Percentiles rank a stretch among this genome's conserved stretches.
Evolutionary conservation across 2,329 filamentous ascomycete species (phyloP).

Genomic region (Nigrospora oryzae): DNA sequence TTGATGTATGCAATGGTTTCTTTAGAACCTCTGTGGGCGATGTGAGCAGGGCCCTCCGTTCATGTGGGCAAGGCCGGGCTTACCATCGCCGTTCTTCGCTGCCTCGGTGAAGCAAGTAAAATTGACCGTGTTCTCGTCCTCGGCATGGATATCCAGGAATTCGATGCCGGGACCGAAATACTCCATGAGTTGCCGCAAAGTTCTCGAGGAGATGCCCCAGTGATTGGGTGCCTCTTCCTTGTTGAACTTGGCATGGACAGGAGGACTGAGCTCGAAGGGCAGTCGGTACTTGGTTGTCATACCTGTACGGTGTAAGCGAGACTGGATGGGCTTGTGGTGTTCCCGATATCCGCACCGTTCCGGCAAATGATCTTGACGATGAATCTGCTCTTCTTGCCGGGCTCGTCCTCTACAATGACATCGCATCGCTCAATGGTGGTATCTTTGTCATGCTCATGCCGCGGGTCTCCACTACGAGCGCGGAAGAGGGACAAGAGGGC

Average conservation of each 20-base stretch:
- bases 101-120: constrained; percentile 81
- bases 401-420: constrained; percentile 63
- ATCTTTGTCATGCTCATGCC: constrained; percentile 52
- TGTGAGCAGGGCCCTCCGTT: background rate
- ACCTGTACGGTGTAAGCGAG: constrained; percentile 30
- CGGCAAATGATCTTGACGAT: constrained; percentile 66
- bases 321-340: background rate
- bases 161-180: constrained; percentile 76
- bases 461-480: constrained; percentile 51
- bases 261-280: constrained; percentile 65
- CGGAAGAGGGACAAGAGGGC: constrained; percentile 68
- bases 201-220: constrained; percentile 65
- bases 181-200: constrained; percentile 67
- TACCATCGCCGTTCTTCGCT: constrained; percentile 58
- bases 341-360: constrained; percentile 41
- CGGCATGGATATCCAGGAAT: constrained; percentile 69
- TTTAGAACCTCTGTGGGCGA: constrained; percentile 58
- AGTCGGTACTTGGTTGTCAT: constrained; percentile 71
- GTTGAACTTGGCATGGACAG: constrained; percentile 70
- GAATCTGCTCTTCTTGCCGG: constrained; percentile 63
- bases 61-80: constrained; percentile 1
- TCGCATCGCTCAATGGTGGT: constrained; percentile 68
- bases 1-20: constrained; percentile 72
- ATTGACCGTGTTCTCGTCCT: constrained; percentile 62
- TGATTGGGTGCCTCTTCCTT: constrained; percentile 55